Conservation (phyloP, 2,329 filamentous ascomycete genomes). For the Ceratocystiopsis sp. region DNA sequence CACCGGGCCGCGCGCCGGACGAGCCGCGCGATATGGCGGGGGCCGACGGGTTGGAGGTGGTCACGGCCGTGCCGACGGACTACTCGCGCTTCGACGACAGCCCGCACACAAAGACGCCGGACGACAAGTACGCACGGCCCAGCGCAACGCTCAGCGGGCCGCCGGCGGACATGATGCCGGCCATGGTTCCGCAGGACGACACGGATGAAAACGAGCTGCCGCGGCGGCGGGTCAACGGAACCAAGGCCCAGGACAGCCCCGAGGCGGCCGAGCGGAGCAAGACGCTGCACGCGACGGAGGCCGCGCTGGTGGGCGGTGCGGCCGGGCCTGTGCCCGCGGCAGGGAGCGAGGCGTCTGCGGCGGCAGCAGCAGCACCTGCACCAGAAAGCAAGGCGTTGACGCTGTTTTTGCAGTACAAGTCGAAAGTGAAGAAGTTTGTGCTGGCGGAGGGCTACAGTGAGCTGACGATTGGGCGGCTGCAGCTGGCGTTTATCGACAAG, state of each 20-base stretch:
- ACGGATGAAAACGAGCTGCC: slow-evolving; percentile 12
- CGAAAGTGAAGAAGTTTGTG: slow-evolving; percentile 91
- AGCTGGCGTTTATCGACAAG: slow-evolving; percentile 95
- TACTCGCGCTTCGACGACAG: slow-evolving; percentile 43
- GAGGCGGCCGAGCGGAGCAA: slow-evolving; percentile 8
- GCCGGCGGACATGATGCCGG: no score
- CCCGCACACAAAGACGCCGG: slow-evolving; percentile 41
- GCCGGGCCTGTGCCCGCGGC: background rate
- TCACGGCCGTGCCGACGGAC: slow-evolving; percentile 38
- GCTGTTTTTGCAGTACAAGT: slow-evolving; percentile 89
- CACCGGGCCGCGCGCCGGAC: slow-evolving; percentile 46
- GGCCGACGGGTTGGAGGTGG: slow-evolving; percentile 10
- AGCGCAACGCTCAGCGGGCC: slow-evolving; percentile 4
- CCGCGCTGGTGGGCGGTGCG: slow-evolving; percentile 1
- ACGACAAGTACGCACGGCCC: slow-evolving; percentile 19
- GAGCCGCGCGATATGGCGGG: slow-evolving; percentile 23
- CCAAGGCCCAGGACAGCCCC: background rate
- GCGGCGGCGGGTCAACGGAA: background rate
- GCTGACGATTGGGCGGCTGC: slow-evolving; percentile 70
- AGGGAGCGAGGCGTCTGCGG: background rate
- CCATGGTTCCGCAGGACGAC: slow-evolving; percentile 5
- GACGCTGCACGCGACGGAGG: slow-evolving; percentile 2
- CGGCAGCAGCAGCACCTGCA: background rate
- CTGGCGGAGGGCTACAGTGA: slow-evolving; percentile 70
- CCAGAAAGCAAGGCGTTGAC: slow-evolving; percentile 66